phyloP scores from a whole-genome alignment of 2,329 filamentous ascomycete species.

The Apiospora phragmitis region DNA sequence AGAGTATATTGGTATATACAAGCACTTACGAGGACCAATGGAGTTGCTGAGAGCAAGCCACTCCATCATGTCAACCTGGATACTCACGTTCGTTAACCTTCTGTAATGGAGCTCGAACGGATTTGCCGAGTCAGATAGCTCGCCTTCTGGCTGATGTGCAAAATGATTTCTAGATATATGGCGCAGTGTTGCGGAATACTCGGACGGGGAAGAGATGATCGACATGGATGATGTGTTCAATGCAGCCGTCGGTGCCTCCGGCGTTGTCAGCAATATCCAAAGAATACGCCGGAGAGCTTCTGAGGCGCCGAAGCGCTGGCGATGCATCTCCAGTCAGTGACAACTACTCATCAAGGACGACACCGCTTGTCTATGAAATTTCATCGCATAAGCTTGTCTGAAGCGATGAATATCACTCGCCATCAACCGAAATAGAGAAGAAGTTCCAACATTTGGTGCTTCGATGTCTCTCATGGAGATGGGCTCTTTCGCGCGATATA shows the following conservation, averaged over 20 bases:
- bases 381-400: background rate
- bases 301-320: background rate
- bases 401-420: fast-evolving
- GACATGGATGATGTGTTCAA: background rate
- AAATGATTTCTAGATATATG: background rate
- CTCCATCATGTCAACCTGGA: background rate
- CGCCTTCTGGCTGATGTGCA: background rate
- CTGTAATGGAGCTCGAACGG: background rate
- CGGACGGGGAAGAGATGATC: background rate
- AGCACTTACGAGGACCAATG: background rate
- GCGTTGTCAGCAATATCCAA: background rate
- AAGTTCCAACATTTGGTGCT: background rate
- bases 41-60: background rate
- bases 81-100: background rate
- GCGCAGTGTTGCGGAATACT: background rate
- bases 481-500: background rate
- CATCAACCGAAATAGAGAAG: no score
- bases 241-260: background rate
- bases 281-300: background rate
- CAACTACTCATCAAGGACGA: background rate
- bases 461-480: background rate
- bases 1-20: background rate
- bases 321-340: background rate
- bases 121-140: background rate
- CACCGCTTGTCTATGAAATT: background rate